Evolutionary conservation across 2,329 filamentous ascomycete species (phyloP).

Genomic region (Exophiala phaeomuriformis): DNA sequence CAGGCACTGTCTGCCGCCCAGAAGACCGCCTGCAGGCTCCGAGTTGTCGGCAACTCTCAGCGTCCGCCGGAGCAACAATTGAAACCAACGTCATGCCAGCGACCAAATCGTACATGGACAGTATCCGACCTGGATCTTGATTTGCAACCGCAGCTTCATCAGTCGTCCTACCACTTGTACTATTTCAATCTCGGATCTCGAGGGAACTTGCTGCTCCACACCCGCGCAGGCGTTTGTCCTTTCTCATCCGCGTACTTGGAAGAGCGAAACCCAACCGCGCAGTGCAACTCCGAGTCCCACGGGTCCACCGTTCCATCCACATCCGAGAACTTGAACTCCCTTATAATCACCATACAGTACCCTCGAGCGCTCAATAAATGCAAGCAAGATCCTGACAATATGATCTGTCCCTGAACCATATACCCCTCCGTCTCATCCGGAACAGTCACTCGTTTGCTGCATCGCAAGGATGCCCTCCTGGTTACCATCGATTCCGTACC

Average conservation of each 20-base stretch:
- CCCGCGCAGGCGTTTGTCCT: background rate
- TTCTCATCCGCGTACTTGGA: background rate
- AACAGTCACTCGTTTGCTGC: background rate
- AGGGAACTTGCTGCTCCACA: background rate
- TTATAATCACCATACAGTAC: background rate
- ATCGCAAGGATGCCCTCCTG: conserved; percentile 30
- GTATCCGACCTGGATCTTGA: too few relatives aligned
- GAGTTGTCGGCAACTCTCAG: conserved; percentile 11
- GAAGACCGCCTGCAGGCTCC: background rate
- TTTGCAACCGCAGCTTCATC: too few relatives aligned
- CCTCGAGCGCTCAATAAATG: too few relatives aligned
- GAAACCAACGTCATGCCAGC: too few relatives aligned
- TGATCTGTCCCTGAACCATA: background rate
- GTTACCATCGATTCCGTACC: conserved; percentile 43
- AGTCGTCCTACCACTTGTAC: too few relatives aligned
- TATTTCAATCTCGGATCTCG: background rate
- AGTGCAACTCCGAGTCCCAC: too few relatives aligned
- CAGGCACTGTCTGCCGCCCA: too few relatives aligned
- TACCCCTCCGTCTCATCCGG: background rate
- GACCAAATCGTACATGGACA: too few relatives aligned
- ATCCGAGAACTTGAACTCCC: background rate
- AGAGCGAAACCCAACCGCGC: too few relatives aligned
- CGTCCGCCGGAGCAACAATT: conserved; percentile 35
- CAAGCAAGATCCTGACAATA: background rate
- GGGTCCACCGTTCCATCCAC: background rate